These are phyloP conservation scores for Herpetomonas samuelpessoai DNA, from an alignment of 208 protist genomes.

Conservation along the genomic window DNA sequence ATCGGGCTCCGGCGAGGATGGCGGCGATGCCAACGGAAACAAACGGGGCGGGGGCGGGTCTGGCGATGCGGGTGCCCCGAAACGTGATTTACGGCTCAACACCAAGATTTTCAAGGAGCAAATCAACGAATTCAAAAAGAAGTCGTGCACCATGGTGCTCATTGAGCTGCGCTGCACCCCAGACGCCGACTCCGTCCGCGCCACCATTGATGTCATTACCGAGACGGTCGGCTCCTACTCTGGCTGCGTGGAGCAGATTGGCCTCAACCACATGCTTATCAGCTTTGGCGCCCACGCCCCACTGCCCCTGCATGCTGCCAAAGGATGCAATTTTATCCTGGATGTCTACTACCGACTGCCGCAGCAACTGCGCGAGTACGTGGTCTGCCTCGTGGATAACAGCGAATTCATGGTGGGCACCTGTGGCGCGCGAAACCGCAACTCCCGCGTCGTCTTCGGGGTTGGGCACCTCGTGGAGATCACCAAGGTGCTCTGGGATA, in stretches of 20 bases:
- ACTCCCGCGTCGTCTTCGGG: constrained; percentile 37
- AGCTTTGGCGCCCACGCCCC: constrained; percentile 67
- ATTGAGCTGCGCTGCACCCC: constrained; percentile 43
- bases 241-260: constrained; percentile 54
- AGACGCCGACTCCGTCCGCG: constrained; percentile 17
- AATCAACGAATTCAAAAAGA: constrained; percentile 46
- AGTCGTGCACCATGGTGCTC: constrained; percentile 48
- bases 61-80: constrained; percentile 18
- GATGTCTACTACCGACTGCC: constrained; percentile 38
- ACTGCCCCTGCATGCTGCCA: constrained; percentile 52
- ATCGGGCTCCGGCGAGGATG: constrained; percentile 4
- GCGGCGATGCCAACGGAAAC: not conserved
- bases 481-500: constrained; percentile 44
- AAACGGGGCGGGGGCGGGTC: constrained; percentile 7
- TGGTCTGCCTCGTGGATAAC: constrained; percentile 56
- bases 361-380: constrained; percentile 21
- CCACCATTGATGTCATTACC: constrained; percentile 39
- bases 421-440: constrained; percentile 40
- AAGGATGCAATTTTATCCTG: constrained; percentile 57
- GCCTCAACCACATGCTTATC: constrained; percentile 45
- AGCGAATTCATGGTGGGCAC: constrained; percentile 73
- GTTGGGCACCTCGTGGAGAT: constrained; percentile 38
- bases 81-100: constrained; percentile 51
- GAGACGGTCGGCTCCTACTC: constrained; percentile 30
- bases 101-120: constrained; percentile 64